These are phyloP conservation scores for Pichia heedii DNA, from an alignment of 805 yeast species.

Conservation along the genomic window DNA sequence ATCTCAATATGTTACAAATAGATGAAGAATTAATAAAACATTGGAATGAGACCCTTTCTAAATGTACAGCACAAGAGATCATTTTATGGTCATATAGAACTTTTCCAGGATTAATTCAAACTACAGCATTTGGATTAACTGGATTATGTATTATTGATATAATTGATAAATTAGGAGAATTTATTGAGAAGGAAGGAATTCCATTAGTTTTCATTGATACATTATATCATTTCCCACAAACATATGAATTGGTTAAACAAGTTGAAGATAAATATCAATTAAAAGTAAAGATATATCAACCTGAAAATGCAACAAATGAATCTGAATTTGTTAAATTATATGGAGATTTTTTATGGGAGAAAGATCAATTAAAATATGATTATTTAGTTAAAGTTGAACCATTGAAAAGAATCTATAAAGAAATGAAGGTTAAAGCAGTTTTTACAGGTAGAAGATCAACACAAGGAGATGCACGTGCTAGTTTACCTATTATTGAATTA, in stretches of 20 bases:
- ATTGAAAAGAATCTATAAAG: constrained; percentile 70
- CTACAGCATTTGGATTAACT: constrained; percentile 92
- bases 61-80: constrained; percentile 58
- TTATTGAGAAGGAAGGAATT: constrained; percentile 41
- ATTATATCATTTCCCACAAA: constrained; percentile 90
- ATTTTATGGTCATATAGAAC: constrained; percentile 77
- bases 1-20: constrained; percentile 10
- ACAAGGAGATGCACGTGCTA: constrained; percentile 79
- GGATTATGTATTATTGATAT: constrained; percentile 86
- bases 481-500: constrained; percentile 65
- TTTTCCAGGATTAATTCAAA: constrained; percentile 75
- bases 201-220: constrained; percentile 77
- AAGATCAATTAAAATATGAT: constrained; percentile 73
- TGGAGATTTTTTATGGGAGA: constrained; percentile 80
- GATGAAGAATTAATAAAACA: constrained; percentile 43
- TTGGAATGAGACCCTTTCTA: constrained; percentile 53
- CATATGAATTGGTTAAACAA: constrained; percentile 56
- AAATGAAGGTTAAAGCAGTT: constrained; percentile 69
- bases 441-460: constrained; percentile 85
- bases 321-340: constrained; percentile 54
- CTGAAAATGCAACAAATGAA: constrained; percentile 47
- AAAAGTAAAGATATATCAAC: constrained; percentile 57
- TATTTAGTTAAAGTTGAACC: constrained; percentile 90
- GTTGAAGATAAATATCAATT: constrained; percentile 47
- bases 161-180: constrained; percentile 41